phyloP scores from a whole-genome alignment of 2,329 filamentous ascomycete genomes.

The Xylariomycetidae sp. region DNA sequence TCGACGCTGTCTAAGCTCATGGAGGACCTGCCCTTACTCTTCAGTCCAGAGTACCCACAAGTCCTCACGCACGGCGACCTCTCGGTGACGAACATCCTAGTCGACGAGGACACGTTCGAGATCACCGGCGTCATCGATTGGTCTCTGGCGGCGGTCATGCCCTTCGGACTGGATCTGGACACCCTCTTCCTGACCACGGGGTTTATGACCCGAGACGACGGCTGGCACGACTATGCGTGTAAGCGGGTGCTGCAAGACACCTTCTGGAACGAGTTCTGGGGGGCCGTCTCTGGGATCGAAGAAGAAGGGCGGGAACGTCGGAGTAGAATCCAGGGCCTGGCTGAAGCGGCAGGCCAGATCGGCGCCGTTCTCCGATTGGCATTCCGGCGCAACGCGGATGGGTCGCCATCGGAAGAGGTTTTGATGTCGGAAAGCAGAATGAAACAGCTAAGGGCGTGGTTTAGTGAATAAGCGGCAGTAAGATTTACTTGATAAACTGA shows the following conservation, averaged over 20 bases:
- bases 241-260: constrained; percentile 10
- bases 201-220: constrained; percentile 19
- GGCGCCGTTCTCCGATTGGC: constrained; percentile 22
- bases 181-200: constrained; percentile 21
- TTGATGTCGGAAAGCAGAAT: too few relatives aligned
- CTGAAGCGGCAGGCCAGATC: constrained; percentile 19
- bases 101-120: constrained; percentile 17
- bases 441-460: too few relatives aligned
- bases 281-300: constrained; percentile 14
- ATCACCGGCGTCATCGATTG: constrained; percentile 27
- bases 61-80: constrained; percentile 26
- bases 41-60: constrained; percentile 22
- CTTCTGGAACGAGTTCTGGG: constrained; percentile 28
- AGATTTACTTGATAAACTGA: too few relatives aligned
- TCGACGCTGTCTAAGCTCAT: constrained; percentile 3
- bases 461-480: too few relatives aligned
- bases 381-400: constrained; percentile 21
- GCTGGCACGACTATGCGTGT: constrained; percentile 25
- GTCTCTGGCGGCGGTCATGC: constrained; percentile 21
- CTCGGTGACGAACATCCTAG: constrained; percentile 25
- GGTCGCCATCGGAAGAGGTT: constrained; percentile 11
- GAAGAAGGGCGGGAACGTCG: constrained; percentile 9
- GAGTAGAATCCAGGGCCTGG: constrained; percentile 12
- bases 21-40: constrained; percentile 19
- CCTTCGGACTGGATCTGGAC: constrained; percentile 14